Base-by-base conservation (phyloP, 139 green algal species). In the Coccomyxa sp. region DNA sequence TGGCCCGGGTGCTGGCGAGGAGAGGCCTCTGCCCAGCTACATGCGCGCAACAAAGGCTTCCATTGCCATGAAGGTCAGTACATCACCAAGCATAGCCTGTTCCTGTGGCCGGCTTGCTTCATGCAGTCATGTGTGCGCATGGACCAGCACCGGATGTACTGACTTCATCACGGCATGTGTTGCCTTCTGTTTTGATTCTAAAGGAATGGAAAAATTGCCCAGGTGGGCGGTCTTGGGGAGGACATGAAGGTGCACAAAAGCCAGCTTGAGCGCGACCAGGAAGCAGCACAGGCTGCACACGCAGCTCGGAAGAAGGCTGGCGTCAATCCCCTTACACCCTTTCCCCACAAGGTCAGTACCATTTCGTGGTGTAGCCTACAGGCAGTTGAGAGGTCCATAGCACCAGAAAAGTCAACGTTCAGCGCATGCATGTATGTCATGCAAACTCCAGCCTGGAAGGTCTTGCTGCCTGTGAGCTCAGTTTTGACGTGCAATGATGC, bases 201-300 rank as follows among this genome's bases (percentile, higher is more conserved):
- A 51, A 51, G 38, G 38, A 7, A 51, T 51, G 38, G 3, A 7
- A 51, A 3, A 51, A 11, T 51, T 51, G 38, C 38, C 15, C 74
- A 71, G 63, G 63, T 28, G 63, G 63, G 71, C 71, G 58, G 27
- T 11, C 58, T 83, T 58, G 71, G 71, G 16, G 63, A 71, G 63
- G 68, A 77, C 28, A 51, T 83, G 83, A 83, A 84, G 71, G 51
- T 81, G 79, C 83, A 84, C 83, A 87, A 84, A 79, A 84, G 80
- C 80, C 79, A 79, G 59, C 74, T 87, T 32, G 74, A 84, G 80
- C 75, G 82, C 14, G 84, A 84, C 28, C 80, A 82, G 75, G 84
- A 87, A 58, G 80, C 59, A 17, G 83, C 74, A 25, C 45, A 32
- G 11, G 60, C 63, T 31, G 60, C 63, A 63, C 23, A 58, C 58